Conservation (phyloP, 371 early-diverging fungal genomes). For the Funneliformis caledonium region DNA sequence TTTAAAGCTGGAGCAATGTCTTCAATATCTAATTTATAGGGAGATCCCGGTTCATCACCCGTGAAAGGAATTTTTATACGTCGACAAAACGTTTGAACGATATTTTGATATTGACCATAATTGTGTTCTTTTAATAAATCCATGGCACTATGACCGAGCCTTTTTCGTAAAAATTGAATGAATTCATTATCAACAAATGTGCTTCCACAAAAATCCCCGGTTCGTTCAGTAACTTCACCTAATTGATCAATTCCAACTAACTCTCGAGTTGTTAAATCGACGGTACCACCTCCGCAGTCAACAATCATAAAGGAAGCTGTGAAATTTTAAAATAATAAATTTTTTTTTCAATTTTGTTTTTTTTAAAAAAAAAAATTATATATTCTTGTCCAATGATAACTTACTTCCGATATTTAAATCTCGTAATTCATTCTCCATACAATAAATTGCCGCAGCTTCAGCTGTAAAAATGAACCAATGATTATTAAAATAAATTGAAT, state of each 20-base stretch:
- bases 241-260: background rate
- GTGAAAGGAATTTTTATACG: background rate
- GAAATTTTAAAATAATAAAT: background rate
- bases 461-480: background rate
- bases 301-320: constrained; percentile 13
- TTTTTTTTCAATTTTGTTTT: too few species aligned
- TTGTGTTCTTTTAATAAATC: background rate
- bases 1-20: constrained; percentile 57
- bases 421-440: constrained; percentile 3
- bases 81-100: constrained; percentile 3
- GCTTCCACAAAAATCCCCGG: constrained; percentile 20
- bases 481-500: background rate
- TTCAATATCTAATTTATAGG: constrained; percentile 17
- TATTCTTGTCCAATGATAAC: background rate
- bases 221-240: constrained; percentile 13
- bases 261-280: constrained; percentile 4
- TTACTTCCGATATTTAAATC: constrained; percentile 10
- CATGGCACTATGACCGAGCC: background rate
- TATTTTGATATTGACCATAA: constrained; percentile 3
- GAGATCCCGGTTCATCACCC: background rate
- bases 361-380: background rate
- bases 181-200: constrained; percentile 17
- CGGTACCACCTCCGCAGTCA: constrained; percentile 25
- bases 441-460: constrained; percentile 37
- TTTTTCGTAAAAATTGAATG: background rate